phyloP scores from a whole-genome alignment of 352 stramenopile species.

The Phytophthora pini region DNA sequence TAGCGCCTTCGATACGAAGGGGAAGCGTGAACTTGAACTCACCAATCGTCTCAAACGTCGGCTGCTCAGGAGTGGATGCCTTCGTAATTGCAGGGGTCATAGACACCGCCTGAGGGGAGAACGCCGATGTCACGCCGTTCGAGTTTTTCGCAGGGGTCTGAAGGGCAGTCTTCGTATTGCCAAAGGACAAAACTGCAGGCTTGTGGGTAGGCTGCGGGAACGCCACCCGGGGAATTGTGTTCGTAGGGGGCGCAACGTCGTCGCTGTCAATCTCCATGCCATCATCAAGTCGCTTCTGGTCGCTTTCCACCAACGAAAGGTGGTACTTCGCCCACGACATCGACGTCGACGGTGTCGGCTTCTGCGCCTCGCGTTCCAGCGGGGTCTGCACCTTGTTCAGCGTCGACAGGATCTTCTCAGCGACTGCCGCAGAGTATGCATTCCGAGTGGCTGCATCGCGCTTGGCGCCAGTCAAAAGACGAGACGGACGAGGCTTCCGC shows the following conservation, averaged over 20 bases:
- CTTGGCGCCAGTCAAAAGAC: slow-evolving; percentile 75
- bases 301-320: slow-evolving; percentile 56
- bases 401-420: slow-evolving; percentile 81
- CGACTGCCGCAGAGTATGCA: slow-evolving; percentile 77
- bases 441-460: slow-evolving; percentile 61
- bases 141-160: no score
- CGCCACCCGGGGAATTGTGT: slow-evolving; percentile 52
- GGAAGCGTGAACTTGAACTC: slow-evolving; percentile 68
- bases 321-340: slow-evolving; percentile 89
- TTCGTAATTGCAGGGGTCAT: slow-evolving; percentile 40
- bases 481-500: slow-evolving; percentile 70
- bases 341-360: slow-evolving; percentile 79
- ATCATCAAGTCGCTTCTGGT: slow-evolving; percentile 25
- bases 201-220: slow-evolving; percentile 37
- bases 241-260: slow-evolving; percentile 59
- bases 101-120: slow-evolving; percentile 46
- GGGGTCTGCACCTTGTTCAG: slow-evolving; percentile 86
- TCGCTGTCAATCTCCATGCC: slow-evolving; percentile 40
- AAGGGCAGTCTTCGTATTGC: neutral
- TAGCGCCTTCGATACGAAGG: slow-evolving; percentile 10
- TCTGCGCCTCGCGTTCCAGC: slow-evolving; percentile 71
- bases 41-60: slow-evolving; percentile 38
- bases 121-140: slow-evolving; percentile 18
- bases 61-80: slow-evolving; percentile 1
- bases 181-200: slow-evolving; percentile 12